Evolutionary conservation across 306 rosid genomes (phyloP).

Genomic region (Potentilla sterilis): DNA sequence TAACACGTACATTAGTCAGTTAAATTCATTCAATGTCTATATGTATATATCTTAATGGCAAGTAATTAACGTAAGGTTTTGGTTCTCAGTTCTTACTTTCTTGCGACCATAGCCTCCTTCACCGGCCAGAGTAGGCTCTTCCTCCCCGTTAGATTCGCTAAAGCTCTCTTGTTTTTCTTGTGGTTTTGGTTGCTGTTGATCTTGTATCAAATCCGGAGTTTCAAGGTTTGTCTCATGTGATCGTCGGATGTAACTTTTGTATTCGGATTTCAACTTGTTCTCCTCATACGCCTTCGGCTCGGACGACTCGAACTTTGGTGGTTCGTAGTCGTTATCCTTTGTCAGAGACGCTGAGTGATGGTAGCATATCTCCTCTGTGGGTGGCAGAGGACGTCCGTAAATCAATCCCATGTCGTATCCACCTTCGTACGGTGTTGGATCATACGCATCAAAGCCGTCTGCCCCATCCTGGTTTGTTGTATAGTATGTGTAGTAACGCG

Average conservation of each 20-base stretch:
- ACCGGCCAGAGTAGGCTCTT: slow-evolving; percentile 4
- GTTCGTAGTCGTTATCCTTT: neutral
- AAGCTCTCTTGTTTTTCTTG: neutral
- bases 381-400: slow-evolving; percentile 58
- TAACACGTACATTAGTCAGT: neutral
- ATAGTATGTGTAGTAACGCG: slow-evolving; percentile 19
- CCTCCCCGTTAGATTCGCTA: neutral
- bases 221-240: neutral
- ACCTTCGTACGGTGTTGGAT: slow-evolving; percentile 64
- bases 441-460: slow-evolving; percentile 47
- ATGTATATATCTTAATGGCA: neutral
- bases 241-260: neutral
- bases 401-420: slow-evolving; percentile 52
- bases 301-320: neutral
- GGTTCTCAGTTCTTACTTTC: neutral
- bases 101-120: slow-evolving; percentile 20
- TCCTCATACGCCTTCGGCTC: slow-evolving; percentile 9
- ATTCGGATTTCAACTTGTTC: neutral
- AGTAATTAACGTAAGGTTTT: neutral
- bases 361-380: slow-evolving; percentile 27
- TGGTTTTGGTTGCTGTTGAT: neutral
- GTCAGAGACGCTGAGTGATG: neutral
- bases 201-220: neutral
- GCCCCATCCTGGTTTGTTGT: slow-evolving; percentile 11
- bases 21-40: neutral